Conservation (phyloP, 2,329 filamentous ascomycete species). For the Trichoderma aggressivum region DNA sequence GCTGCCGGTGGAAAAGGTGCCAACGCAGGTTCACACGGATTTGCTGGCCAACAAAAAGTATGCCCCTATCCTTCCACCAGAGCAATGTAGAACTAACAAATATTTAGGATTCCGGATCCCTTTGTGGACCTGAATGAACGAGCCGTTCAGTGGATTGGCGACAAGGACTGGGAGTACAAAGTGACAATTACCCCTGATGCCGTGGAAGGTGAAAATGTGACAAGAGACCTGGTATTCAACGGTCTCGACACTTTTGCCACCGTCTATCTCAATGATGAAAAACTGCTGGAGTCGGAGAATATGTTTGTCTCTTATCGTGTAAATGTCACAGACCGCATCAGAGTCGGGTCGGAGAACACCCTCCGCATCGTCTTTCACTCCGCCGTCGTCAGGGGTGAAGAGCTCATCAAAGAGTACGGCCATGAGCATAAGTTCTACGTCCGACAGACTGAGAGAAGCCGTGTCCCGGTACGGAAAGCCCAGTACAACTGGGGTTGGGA, state of each 20-base stretch:
- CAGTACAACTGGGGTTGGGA: constrained; percentile 73
- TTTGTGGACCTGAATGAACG: constrained; percentile 61
- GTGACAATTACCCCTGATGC: constrained; percentile 33
- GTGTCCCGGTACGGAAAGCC: constrained; percentile 50
- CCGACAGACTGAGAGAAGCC: constrained; percentile 44
- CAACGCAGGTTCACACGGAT: constrained; percentile 39
- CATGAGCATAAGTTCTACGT: constrained; percentile 55
- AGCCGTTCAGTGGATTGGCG: constrained; percentile 58
- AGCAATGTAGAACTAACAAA: not conserved
- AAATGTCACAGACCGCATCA: constrained; percentile 44
- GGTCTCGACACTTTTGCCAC: constrained; percentile 63
- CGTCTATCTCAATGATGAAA: constrained; percentile 51
- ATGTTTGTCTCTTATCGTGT: constrained; percentile 61
- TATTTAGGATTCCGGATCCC: constrained; percentile 48
- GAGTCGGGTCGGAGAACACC: constrained; percentile 36
- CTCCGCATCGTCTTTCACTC: constrained; percentile 58
- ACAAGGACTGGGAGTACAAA: constrained; percentile 58
- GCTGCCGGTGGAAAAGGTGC: constrained; percentile 34
- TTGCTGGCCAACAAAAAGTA: constrained; percentile 37
- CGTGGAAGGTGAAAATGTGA: constrained; percentile 19
- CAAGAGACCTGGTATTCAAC: constrained; percentile 53
- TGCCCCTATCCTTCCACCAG: not conserved
- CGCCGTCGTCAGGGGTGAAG: constrained; percentile 49
- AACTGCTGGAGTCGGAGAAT: constrained; percentile 56
- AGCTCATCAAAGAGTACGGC: constrained; percentile 48